A percentile compares a stretch with the other conserved stretches of the same genome.
phyloP scores from a whole-genome alignment of 805 yeast species.

The Lachancea cidri region DNA sequence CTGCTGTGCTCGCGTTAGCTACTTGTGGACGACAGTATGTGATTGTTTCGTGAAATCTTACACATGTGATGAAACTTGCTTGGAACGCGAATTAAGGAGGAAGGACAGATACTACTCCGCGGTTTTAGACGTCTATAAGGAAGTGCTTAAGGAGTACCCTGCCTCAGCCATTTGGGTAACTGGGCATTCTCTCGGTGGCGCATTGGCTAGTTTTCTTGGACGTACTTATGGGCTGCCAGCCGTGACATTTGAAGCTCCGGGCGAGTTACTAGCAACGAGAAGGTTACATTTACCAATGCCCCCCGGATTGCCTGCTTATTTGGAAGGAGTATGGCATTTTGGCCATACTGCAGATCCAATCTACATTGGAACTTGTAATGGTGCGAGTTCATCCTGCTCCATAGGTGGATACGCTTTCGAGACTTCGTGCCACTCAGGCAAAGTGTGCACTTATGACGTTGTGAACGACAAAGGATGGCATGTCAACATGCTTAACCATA shows the following conservation, averaged over 20 bases:
- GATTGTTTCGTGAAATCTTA: constrained; percentile 82
- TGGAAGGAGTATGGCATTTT: constrained; percentile 88
- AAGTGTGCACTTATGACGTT: constrained; percentile 81
- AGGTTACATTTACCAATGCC: constrained; percentile 89
- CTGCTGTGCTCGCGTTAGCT: constrained; percentile 91
- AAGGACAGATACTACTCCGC: constrained; percentile 83
- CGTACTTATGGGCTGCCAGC: constrained; percentile 88
- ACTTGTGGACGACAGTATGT: constrained; percentile 92
- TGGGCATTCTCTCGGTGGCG: constrained; percentile 94
- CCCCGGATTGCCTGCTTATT: constrained; percentile 74
- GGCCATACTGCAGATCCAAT: constrained; percentile 98
- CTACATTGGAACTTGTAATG: constrained; percentile 93
- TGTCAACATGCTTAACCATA: constrained; percentile 79
- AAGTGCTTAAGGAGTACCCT: constrained; percentile 66
- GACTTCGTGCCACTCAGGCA: constrained; percentile 89
- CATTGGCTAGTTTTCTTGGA: constrained; percentile 73
- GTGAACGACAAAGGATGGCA: constrained; percentile 89
- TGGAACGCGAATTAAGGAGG: constrained; percentile 67
- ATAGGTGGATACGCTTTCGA: constrained; percentile 97
- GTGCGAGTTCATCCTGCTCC: constrained; percentile 84
- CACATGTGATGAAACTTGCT: constrained; percentile 83
- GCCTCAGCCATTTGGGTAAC: constrained; percentile 77
- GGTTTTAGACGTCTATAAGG: constrained; percentile 66
- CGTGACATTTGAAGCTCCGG: constrained; percentile 90
- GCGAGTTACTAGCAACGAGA: constrained; percentile 76